Evolutionary conservation across 2,329 filamentous ascomycete species (phyloP).

Genomic region (Neurospora sp.): DNA sequence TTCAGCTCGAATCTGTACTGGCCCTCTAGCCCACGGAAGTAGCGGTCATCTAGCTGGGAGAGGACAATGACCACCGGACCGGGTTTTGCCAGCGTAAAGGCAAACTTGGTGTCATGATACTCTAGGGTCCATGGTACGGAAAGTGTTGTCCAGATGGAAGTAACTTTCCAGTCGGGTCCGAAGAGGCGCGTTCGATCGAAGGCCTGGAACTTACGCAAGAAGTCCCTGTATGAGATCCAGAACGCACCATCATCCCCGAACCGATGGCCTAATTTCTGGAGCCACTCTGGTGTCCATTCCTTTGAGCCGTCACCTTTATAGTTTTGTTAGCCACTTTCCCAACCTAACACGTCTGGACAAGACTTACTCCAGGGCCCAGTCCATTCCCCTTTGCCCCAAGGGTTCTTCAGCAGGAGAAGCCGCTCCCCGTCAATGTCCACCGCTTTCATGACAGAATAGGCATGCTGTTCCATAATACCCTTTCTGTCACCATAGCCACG

Average conservation of each 20-base stretch:
- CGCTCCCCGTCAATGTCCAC: slow-evolving; percentile 39
- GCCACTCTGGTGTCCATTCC: slow-evolving; percentile 50
- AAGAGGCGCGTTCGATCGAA: slow-evolving; percentile 56
- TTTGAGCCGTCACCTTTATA: slow-evolving; percentile 40
- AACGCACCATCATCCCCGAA: slow-evolving; percentile 55
- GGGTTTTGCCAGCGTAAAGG: slow-evolving; percentile 44
- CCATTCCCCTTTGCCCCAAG: slow-evolving; percentile 55
- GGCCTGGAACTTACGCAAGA: slow-evolving; percentile 51
- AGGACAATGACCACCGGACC: slow-evolving; percentile 51
- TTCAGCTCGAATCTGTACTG: slow-evolving; percentile 40
- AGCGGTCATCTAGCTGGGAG: slow-evolving; percentile 52
- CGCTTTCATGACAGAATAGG: slow-evolving; percentile 52
- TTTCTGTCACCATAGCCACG: slow-evolving; percentile 51
- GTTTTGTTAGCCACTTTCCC: slow-evolving; percentile 12
- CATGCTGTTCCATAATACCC: slow-evolving; percentile 49
- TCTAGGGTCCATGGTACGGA: slow-evolving; percentile 53
- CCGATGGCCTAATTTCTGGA: slow-evolving; percentile 46
- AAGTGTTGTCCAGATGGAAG: slow-evolving; percentile 51
- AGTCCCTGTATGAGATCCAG: slow-evolving; percentile 54
- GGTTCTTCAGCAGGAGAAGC: slow-evolving; percentile 42
- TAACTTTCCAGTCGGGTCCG: slow-evolving; percentile 47
- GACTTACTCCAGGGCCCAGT: slow-evolving; percentile 42
- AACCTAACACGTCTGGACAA: neutral
- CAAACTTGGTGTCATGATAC: slow-evolving; percentile 51
- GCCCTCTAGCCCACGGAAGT: slow-evolving; percentile 51